Base-by-base conservation (phyloP, 208 protist genomes). In the Crithidia sp. region DNA sequence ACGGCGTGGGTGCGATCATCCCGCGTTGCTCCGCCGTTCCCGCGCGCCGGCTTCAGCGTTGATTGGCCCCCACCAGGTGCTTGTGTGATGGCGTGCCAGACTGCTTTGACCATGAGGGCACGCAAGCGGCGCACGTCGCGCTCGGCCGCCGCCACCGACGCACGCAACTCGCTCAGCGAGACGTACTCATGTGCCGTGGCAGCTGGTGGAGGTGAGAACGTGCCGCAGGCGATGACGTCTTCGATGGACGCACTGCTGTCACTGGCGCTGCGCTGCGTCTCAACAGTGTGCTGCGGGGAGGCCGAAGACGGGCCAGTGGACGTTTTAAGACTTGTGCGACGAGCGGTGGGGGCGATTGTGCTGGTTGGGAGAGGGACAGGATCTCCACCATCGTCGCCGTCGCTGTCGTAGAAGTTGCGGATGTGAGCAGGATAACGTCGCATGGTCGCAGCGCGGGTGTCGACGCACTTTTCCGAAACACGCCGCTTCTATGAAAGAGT, bases 41-140 rank as follows among this genome's bases (percentile, higher is more conserved):
- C 13, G 49, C 62, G 19, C 41, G 47, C 2, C 39, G 5, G 16
- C 37, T 9, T 49, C 44, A 39, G 7, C 40, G 6, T 36, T 43
- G 3, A 16, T 61, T 67, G 60, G 44, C 50, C 49, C 16, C 2
- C 68, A 59, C 8, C 53, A 7, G 52, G 41, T 5, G 50, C 12
- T 0, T 69, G 65, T 4, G 68, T 81, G n/a, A 93, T 59, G 44
- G 75, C 73, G 49, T 91, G 80, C 86, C 85, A 94, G 37, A 91
- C 86, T 2, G 89, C 84, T 52, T 85, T 79, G 5, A 90, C 60
- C 63, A 85, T 86, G 53, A 94, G 76, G 50, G 60, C 60, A 43
- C 80, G 80, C 52, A 86, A 58, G 13, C 76, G 82, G 4, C 67
- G 72, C 14, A 94, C 72, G 39, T 81, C 82, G 13, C 71, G 63